Base-by-base conservation (phyloP, 495 filamentous ascomycete species). In the Aspergillus olivimuriae region DNA sequence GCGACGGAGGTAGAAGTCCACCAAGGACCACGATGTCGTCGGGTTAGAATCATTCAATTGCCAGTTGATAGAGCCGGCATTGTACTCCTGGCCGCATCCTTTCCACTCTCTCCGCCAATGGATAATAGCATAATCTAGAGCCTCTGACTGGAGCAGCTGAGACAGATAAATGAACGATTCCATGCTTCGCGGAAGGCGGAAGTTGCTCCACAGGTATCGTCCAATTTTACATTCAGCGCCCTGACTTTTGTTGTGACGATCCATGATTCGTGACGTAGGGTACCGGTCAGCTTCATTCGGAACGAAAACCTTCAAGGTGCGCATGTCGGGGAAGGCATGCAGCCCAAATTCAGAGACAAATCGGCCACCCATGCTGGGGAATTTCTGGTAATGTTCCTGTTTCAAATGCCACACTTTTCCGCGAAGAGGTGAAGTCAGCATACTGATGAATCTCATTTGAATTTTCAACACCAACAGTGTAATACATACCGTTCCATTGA, bases 401-500 rank as follows among this genome's bases (percentile, higher is more conserved):
- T 39, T 15, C 19, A 39, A 2, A 22, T 39, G 36, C 36, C 36
- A 39, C 10, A 39, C 36, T 39, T n/a, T n/a, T n/a, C n/a, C n/a
- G n/a, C n/a, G n/a, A n/a, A n/a, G n/a, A n/a, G n/a, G n/a, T n/a
- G n/a, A n/a, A n/a, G n/a, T n/a, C 6, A 28, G 11, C 24, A 11
- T 28, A 11, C 5, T 28, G 24, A 28, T 28, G 24, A 11, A 28
- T 28, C n/a, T n/a, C n/a, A n/a, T n/a, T n/a, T n/a, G n/a, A n/a
- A n/a, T n/a, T n/a, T n/a, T n/a, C n/a, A n/a, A n/a, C n/a, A n/a
- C n/a, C n/a, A n/a, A n/a, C n/a, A n/a, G n/a, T n/a, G n/a, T n/a
- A n/a, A n/a, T n/a, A n/a, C n/a, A n/a, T 39, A 39, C 36, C 36
- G 19, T 39, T 39, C 36, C 36, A 39, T 39, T 39, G 36, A 14